phyloP scores from a whole-genome alignment of 2,329 filamentous ascomycete species.

The Epichloe coenophiala region DNA sequence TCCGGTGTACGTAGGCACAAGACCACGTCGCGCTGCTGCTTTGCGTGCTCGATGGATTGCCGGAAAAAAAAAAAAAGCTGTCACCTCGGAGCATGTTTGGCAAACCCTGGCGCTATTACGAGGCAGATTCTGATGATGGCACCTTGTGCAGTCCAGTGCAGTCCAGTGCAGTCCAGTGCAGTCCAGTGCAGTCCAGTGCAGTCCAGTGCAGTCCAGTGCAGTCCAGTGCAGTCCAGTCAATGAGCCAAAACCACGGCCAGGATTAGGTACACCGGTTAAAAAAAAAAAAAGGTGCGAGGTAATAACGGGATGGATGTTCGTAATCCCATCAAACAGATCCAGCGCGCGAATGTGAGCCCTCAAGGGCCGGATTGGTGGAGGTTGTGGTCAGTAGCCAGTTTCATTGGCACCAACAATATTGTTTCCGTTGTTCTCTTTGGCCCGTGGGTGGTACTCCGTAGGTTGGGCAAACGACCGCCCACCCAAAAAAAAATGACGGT shows the following conservation, averaged over 20 bases:
- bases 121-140: not conserved
- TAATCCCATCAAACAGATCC: not conserved
- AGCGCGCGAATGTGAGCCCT: not conserved
- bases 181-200: too few relatives aligned
- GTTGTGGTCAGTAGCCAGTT: not conserved
- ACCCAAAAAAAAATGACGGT: not conserved
- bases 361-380: not conserved
- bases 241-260: too few relatives aligned
- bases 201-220: too few relatives aligned
- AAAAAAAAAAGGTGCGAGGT: not conserved
- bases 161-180: too few relatives aligned
- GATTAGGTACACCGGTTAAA: not conserved
- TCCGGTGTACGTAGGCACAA: not conserved
- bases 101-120: not conserved
- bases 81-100: not conserved
- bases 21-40: not conserved
- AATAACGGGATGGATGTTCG: not conserved
- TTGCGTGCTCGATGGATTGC: not conserved
- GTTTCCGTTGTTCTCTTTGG: not conserved
- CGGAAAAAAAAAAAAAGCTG: too few relatives aligned
- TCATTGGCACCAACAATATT: not conserved
- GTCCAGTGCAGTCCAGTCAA: too few relatives aligned
- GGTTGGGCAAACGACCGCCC: conserved; percentile 5
- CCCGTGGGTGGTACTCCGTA: not conserved
- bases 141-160: not conserved